Evolutionary conservation across 192 early-diverging fungal genomes (phyloP), one percentile per base, ranked within the genome.

Genomic region (Backusella macrospora): DNA sequence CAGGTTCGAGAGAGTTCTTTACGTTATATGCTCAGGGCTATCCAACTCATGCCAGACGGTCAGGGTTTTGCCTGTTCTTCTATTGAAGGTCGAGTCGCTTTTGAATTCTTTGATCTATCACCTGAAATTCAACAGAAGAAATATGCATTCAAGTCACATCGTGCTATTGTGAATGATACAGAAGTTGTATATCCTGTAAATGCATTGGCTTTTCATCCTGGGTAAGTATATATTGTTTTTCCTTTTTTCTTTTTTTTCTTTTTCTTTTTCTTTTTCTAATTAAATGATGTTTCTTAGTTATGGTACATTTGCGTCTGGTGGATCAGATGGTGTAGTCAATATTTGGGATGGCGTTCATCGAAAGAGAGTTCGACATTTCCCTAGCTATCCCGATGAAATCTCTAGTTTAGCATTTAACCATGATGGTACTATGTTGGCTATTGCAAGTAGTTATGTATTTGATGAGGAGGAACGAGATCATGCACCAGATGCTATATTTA

Each of bases 131-230:
- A 93, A 65, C 80, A 78, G 4, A 91, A 92, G 72, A 97, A 96
- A 77, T 98, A 96, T 73, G 93, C 96, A 0, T 99, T 99, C 86
- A 99, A 99, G 82, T 98, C 95, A 80, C 98, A 99, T 81, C 89
- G 98, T 34, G 86, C 93, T 68, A 81, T 80, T 16, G 82, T 88
- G 12, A 90, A 94, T 69, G 94, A 90, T 13, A 84, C 90, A 12
- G 96, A 98, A 44, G 83, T 87, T 45, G 91, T 99, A 9, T 97
- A 95, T 73, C 95, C 97, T 12, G 97, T 97, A 46, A 96, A 99
- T 73, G 88, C 96, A 5, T 66, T 99, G 44, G 92, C 96, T 5
- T 97, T 94, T 77, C 94, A 98, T 80, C 96, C 96, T 7, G 88
- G 85, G 92, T 92, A 86, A 80, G 86, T 55, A 10, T 67, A 12